Percentiles rank a stretch among this genome's conserved stretches.
These are phyloP conservation scores for Clonostachys chloroleuca DNA, from an alignment of 2,329 filamentous ascomycete species.

Conservation along the genomic window DNA sequence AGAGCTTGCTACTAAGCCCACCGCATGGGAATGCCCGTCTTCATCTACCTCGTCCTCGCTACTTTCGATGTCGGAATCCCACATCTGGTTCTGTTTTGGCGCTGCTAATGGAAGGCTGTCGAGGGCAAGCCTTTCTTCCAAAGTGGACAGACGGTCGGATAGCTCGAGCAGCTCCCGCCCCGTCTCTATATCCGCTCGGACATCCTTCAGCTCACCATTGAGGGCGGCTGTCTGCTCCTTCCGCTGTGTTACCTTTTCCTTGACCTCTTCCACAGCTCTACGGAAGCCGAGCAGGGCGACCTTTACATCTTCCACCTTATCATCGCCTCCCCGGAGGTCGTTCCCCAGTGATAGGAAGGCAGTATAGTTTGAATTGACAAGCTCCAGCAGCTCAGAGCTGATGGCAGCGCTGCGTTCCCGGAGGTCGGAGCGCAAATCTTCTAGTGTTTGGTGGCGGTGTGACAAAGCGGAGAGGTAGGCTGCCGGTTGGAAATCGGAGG, in stretches of 20 bases:
- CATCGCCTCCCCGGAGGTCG: constrained; percentile 81
- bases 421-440: constrained; percentile 84
- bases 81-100: constrained; percentile 2
- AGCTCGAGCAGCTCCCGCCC: constrained; percentile 63
- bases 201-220: constrained; percentile 61
- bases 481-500: constrained; percentile 71
- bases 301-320: constrained; percentile 84
- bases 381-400: constrained; percentile 81
- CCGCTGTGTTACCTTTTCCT: constrained; percentile 58
- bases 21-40: constrained; percentile 24
- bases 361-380: constrained; percentile 94
- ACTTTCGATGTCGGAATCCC: constrained; percentile 24
- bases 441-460: constrained; percentile 90
- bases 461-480: constrained; percentile 76
- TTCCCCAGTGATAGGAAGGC: constrained; percentile 82
- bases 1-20: constrained; percentile 36
- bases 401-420: constrained; percentile 76
- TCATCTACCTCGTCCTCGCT: constrained; percentile 29
- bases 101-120: constrained; percentile 24
- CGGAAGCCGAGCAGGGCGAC: constrained; percentile 84
- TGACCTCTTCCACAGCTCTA: constrained; percentile 74
- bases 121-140: constrained; percentile 62
- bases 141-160: constrained; percentile 53
- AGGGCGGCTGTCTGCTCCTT: constrained; percentile 58
- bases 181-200: constrained; percentile 58